phyloP scores from a whole-genome alignment of 805 yeast genomes.

The Saccharomycopsis malanga region DNA sequence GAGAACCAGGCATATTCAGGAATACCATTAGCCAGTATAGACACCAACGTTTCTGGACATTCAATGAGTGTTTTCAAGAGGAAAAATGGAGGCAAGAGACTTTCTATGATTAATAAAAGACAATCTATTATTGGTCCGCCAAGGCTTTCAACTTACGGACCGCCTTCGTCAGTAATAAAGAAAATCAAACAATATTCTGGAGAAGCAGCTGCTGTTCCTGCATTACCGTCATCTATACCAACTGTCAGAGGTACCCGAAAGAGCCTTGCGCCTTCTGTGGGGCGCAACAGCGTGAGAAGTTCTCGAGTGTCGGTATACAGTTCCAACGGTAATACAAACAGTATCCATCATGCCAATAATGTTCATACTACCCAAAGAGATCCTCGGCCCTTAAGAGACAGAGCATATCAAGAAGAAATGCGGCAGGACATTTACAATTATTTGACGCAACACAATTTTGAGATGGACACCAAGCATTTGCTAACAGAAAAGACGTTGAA shows the following conservation, averaged over 20 bases:
- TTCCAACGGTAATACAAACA: background rate
- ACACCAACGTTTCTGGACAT: background rate
- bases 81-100: conserved; percentile 4
- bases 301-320: conserved; percentile 1
- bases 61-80: background rate
- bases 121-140: conserved; percentile 21
- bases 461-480: conserved; percentile 65
- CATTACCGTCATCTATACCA: no score
- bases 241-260: no score
- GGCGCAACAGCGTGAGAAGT: background rate
- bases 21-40: background rate
- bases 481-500: conserved; percentile 56
- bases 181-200: no score
- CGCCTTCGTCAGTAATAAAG: conserved; percentile 1
- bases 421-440: conserved; percentile 65
- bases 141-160: conserved; percentile 5
- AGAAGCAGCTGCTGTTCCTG: background rate
- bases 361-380: conserved; percentile 33
- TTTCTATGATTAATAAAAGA: conserved; percentile 5
- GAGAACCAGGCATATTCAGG: background rate
- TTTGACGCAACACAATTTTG: conserved; percentile 57
- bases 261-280: no score
- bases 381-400: conserved; percentile 74
- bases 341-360: background rate
- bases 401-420: conserved; percentile 54